Percentiles rank a stretch among this genome's conserved stretches.
phyloP scores from a whole-genome alignment of 164 flowering plant species.

The Euptelea pleiosperma region DNA sequence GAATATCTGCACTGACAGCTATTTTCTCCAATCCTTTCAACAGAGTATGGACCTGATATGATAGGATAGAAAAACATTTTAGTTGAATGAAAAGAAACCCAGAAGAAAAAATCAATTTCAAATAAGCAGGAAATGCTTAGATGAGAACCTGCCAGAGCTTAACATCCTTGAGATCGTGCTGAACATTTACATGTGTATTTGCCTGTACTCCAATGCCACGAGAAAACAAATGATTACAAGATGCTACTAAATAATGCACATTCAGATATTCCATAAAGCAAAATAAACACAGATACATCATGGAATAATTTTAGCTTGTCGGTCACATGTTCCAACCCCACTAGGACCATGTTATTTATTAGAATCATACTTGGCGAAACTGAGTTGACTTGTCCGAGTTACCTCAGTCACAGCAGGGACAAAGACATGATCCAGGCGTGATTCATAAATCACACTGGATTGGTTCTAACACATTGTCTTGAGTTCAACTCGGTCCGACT shows the following conservation, averaged over 20 bases:
- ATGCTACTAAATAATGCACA: neutral
- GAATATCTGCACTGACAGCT: constrained; percentile 95
- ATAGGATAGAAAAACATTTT: neutral
- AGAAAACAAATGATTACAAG: constrained; percentile 6
- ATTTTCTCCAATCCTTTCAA: constrained; percentile 96
- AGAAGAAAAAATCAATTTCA: neutral
- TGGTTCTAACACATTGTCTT: too few species aligned
- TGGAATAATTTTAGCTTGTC: too few species aligned
- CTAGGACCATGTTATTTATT: too few species aligned
- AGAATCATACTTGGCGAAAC: too few species aligned
- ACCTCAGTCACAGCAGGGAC: too few species aligned
- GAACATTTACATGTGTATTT: constrained; percentile 92
- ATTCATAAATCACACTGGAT: too few species aligned
- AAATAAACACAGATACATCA: too few species aligned
- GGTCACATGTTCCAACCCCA: too few species aligned
- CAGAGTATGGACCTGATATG: constrained; percentile 72
- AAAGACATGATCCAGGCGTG: too few species aligned
- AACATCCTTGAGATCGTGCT: constrained; percentile 91
- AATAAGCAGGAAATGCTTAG: constrained; percentile 5
- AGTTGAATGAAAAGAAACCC: neutral
- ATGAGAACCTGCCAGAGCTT: constrained; percentile 93
- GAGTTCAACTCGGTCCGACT: too few species aligned
- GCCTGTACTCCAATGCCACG: constrained; percentile 48
- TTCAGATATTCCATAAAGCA: neutral
- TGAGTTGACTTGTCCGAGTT: too few species aligned